phyloP scores from a whole-genome alignment of 208 protist genomes.

The Jaenimonas drosophilae region DNA sequence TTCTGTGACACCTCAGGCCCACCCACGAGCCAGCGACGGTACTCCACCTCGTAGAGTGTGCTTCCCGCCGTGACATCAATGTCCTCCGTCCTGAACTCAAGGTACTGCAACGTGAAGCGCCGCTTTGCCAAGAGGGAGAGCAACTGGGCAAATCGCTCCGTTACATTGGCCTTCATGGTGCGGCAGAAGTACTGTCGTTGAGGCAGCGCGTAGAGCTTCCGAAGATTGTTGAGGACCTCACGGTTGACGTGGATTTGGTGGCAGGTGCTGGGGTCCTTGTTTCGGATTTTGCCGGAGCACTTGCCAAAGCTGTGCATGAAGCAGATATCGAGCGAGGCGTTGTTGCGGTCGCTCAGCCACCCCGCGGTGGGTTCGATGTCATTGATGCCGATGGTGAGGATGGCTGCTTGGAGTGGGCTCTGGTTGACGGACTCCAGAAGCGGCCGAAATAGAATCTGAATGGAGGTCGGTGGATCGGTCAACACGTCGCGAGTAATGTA shows the following conservation, averaged over 20 bases:
- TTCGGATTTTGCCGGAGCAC: conserved; percentile 31
- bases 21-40: conserved; percentile 34
- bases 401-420: conserved; percentile 4
- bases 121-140: conserved; percentile 29
- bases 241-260: conserved; percentile 46
- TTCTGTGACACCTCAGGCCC: conserved; percentile 5
- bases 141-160: conserved; percentile 25
- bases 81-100: conserved; percentile 40
- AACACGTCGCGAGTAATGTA: conserved; percentile 37
- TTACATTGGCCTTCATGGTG: conserved; percentile 49
- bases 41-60: conserved; percentile 37
- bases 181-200: conserved; percentile 42
- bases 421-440: conserved; percentile 6
- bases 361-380: conserved; percentile 44
- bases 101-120: conserved; percentile 30
- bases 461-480: conserved; percentile 33
- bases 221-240: conserved; percentile 19
- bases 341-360: conserved; percentile 42
- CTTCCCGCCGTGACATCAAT: conserved; percentile 31
- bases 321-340: conserved; percentile 37
- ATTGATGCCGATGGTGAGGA: conserved; percentile 17
- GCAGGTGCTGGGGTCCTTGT: conserved; percentile 33
- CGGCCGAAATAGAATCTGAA: conserved; percentile 18
- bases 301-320: conserved; percentile 67
- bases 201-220: conserved; percentile 24